Base-by-base conservation (phyloP, 148 eudicot genomes). In the Silene uniflora region DNA sequence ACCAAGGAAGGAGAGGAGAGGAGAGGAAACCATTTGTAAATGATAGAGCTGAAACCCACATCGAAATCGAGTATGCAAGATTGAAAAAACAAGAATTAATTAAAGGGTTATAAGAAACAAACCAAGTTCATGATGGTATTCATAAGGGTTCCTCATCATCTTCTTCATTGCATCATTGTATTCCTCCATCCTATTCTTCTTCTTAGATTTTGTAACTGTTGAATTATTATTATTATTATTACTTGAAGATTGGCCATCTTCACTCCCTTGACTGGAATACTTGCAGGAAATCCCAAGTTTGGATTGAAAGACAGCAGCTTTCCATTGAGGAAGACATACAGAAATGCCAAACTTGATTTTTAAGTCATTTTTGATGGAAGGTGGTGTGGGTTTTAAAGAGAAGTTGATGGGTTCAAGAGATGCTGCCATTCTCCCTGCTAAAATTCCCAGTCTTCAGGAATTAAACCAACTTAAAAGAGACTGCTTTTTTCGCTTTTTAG, bases 71-170 rank as follows among this genome's bases (percentile, higher is more conserved):
- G 35, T 32, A 32, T n/a, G n/a, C n/a, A 32, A 32, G 35, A 32
- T 32, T 32, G 35, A 32, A 32, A 32, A 32, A 32, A 1, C 4
- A 32, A 32, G 5, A 3, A 32, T 3, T 2, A 32, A 32, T 32
- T 32, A 39, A 39, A 39, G 9, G 44, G 49, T 21, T 6, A 22
- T n/a, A 75, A 60, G 59, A 78, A 78, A 84, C 88, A 71, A 73
- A 91, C 98, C 98, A 64, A 93, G 94, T 76, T 93, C 96, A 80
- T 93, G 98, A 72, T 93, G 98, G 85, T 93, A 93, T 35, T 93
- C 98, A 84, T 90, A 91, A 10, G 98, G 97, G 78, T 85, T 93
- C 81, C 91, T 91, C 98, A 91, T 93, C 97, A 87, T 84, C 46
- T 67, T 86, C 86, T 87, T 93, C 98, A 93, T 93, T 0, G 91